Conservation (phyloP, 2,329 filamentous ascomycete genomes). For the Colletotrichum noveboracense region DNA sequence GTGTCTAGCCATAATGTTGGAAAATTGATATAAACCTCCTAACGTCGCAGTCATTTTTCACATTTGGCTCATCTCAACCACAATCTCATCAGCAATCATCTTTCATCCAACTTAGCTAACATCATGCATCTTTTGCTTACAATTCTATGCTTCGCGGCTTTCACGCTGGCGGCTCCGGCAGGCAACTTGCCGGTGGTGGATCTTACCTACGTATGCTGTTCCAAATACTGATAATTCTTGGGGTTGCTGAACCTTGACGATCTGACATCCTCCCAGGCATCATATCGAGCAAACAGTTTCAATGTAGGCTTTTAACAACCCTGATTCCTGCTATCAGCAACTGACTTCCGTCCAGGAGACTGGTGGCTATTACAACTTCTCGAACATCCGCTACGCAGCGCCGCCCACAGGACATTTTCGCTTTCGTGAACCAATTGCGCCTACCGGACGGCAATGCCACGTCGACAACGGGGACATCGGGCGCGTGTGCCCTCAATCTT, state of each 20-base stretch:
- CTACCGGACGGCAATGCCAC: constrained; percentile 29
- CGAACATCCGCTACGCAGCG: constrained; percentile 44
- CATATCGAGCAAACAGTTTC: not conserved
- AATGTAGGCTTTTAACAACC: not conserved
- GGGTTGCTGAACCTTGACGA: not conserved
- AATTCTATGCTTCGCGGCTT: not conserved
- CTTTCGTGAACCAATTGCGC: constrained; percentile 36
- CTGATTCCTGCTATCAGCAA: too few relatives aligned
- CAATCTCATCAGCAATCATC: not conserved
- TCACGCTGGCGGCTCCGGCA: not conserved
- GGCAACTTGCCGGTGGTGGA: not conserved
- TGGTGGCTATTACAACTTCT: constrained; percentile 37
- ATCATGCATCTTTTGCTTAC: not conserved
- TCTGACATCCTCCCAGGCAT: not conserved
- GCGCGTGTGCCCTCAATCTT: not conserved
- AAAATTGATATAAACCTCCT: not conserved
- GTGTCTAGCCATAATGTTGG: not conserved
- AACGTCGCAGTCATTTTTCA: not conserved
- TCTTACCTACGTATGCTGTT: not conserved
- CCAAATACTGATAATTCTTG: not conserved
- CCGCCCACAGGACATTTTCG: constrained; percentile 40
- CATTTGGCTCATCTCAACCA: not conserved
- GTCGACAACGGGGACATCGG: constrained; percentile 29
- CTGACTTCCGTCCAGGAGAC: constrained; percentile 15
- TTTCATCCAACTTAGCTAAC: not conserved